A percentile compares a stretch with the other conserved stretches of the same genome.
These are phyloP conservation scores for Saccharomycopsis microspora DNA, from an alignment of 805 yeast species.

Conservation along the genomic window DNA sequence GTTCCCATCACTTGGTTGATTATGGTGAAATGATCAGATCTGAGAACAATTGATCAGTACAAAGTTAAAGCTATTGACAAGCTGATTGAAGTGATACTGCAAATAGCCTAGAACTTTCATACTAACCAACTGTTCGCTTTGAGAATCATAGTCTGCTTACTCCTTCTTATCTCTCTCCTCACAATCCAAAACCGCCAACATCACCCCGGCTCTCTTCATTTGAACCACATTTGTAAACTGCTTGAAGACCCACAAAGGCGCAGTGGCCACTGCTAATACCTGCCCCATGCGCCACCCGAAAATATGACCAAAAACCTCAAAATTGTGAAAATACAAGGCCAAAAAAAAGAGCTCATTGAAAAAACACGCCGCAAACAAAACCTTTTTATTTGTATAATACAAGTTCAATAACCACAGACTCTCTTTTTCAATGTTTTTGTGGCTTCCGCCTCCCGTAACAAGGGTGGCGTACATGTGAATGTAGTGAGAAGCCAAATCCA, in stretches of 20 bases:
- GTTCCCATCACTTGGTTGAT: no score
- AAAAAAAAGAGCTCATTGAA: conserved; percentile 89
- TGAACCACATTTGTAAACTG: conserved; percentile 87
- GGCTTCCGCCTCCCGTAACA: conserved; percentile 67
- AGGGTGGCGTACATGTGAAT: conserved; percentile 97
- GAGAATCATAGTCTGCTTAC: neutral
- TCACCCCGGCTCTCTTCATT: conserved; percentile 71
- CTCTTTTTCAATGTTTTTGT: conserved; percentile 68
- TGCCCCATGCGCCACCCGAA: conserved; percentile 16
- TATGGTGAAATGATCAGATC: no score
- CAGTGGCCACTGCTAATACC: conserved; percentile 18
- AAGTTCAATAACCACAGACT: conserved; percentile 63
- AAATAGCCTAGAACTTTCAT: neutral
- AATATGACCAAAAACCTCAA: conserved; percentile 25
- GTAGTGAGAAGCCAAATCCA: conserved; percentile 89
- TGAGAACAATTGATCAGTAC: no score
- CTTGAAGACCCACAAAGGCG: conserved; percentile 86
- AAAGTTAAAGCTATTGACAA: no score
- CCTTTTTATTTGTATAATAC: conserved; percentile 78
- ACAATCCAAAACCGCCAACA: conserved; percentile 71
- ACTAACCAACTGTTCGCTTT: neutral
- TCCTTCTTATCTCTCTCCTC: conserved; percentile 28
- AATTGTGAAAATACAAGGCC: conserved; percentile 72
- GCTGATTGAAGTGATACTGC: no score
- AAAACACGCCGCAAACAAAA: conserved; percentile 81